Base-by-base conservation (phyloP, 495 filamentous ascomycete species). In the Penicillium argentinense region DNA sequence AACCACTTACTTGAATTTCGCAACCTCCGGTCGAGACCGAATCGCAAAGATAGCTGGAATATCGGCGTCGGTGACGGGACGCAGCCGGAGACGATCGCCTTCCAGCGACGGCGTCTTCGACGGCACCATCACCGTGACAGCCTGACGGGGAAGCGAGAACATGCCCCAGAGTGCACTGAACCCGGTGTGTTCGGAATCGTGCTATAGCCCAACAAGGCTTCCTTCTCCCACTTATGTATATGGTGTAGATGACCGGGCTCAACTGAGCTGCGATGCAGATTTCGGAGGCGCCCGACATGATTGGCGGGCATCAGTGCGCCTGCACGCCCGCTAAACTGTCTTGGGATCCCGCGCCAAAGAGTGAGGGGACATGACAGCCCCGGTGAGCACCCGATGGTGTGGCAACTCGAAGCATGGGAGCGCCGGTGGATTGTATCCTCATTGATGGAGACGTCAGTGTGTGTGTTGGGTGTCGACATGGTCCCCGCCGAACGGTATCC, bases 41-140 rank as follows among this genome's bases (percentile, higher is more conserved):
- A 62, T 39, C 5, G 55, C 55, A 17, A 53, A 49, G 0, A 62
- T 38, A 9, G 55, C 55, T 13, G 39, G 16, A 8, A 38, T 18
- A 24, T 62, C 59, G 17, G 33, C 13, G n/a, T 56, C 48, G 18
- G 25, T 11, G 4, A 56, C 37, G 7, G 59, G 59, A 14, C 59
- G 55, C 22, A 62, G 56, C 4, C 45, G 45, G 0, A 59, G 45
- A 32, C 59, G 47, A 7, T 45, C 34, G 21, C 59, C 59, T 34
- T 62, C 59, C n/a, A 53, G 46, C 21, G 49, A 53, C 3, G 49
- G 45, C 1, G 37, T 34, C 0, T 16, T 4, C 13, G 27, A 22
- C 11, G 54, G 58, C 7, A 61, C 17, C 0, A 45, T 33, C 19
- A 46, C 58, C 16, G 39, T 41, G 17, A 56, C 32, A 2, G 47